phyloP scores from a whole-genome alignment of 177 flowering plant species.

The Vitis hybrid region DNA sequence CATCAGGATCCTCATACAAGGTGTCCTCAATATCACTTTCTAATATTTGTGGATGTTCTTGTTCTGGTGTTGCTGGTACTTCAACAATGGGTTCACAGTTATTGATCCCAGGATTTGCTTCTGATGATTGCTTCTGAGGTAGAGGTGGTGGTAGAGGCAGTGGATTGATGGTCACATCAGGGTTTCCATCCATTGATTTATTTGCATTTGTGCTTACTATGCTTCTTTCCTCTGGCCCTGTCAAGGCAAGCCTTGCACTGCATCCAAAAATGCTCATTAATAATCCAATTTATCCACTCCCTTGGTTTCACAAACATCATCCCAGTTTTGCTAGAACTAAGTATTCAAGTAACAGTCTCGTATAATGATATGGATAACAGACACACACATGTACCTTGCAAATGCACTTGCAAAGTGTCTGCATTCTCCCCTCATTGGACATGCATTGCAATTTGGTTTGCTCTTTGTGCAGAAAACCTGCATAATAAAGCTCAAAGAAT shows the following conservation, averaged over 20 bases:
- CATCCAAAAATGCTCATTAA: conserved; percentile 18
- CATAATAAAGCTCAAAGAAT: conserved; percentile 11
- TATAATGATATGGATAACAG: not conserved
- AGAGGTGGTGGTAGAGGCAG: conserved; percentile 27
- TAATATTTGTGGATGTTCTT: conserved; percentile 35
- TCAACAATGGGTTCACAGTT: conserved; percentile 60
- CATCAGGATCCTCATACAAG: conserved; percentile 64
- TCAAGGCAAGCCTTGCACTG: conserved; percentile 95
- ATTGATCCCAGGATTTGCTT: conserved; percentile 13
- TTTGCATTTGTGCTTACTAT: conserved; percentile 39
- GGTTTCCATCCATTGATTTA: conserved; percentile 17
- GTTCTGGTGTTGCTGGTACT: conserved; percentile 81
- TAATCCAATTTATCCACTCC: not conserved
- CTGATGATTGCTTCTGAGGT: conserved; percentile 13
- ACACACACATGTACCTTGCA: conserved; percentile 60
- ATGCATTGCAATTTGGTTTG: conserved; percentile 60
- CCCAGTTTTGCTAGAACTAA: too few relatives aligned
- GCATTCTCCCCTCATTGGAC: conserved; percentile 65
- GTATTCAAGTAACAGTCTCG: too few relatives aligned
- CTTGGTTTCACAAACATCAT: too few relatives aligned
- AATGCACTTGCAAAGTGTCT: conserved; percentile 78
- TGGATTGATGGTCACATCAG: conserved; percentile 9
- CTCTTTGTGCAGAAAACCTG: conserved; percentile 54
- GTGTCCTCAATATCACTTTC: conserved; percentile 72
- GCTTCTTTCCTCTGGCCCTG: conserved; percentile 78